Base-by-base conservation (phyloP, 2,329 filamentous ascomycete genomes). In the Chrysoporthe deuterocubensis region DNA sequence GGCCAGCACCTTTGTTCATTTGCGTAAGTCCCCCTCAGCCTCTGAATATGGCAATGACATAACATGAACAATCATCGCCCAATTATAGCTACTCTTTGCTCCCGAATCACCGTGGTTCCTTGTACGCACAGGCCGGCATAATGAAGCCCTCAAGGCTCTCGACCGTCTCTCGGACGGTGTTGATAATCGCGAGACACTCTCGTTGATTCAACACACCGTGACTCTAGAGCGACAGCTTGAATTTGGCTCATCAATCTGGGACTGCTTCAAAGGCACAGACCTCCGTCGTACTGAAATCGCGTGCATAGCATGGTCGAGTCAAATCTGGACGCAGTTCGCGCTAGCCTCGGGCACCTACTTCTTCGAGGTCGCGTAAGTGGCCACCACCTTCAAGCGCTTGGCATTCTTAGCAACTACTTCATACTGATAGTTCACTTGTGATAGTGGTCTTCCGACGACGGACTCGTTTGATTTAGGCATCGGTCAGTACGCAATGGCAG, bases 101-200 rank as follows among this genome's bases (percentile, higher is more conserved):
- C 81, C 81, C 1, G 81, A 82, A 66, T 80, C 78, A 34, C 81
- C 81, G 0, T 82, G 81, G 77, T 82, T 80, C 79, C 72, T 82
- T 16, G 76, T 82, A 26, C 78, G 81, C 5, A 77, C 76, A 58
- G 79, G 78, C 2, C 74, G 75, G 32, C 71, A 68, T 13, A 77
- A 78, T 1, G 79, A 82, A 32, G 81, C 81, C 2, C 74, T 76
- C 26, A 71, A 74, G 46, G 76, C 79, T 5, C 72, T 82, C 42
- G 72, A 75, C 4, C 73, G 76, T n/a, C 71, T 88, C 65, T 83
- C 84, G 3, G 79, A 77, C 9, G 73, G 73, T 34, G 40, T 56
- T 18, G 56, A 62, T 21, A 66, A 61, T 14, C 43, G n/a, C 3
- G 58, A 66, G 34, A 63, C 65, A 18, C 58, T 62, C 9, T 61